Conservation (phyloP, 495 filamentous ascomycete genomes). For the Aspergillus sclerotioniger region DNA sequence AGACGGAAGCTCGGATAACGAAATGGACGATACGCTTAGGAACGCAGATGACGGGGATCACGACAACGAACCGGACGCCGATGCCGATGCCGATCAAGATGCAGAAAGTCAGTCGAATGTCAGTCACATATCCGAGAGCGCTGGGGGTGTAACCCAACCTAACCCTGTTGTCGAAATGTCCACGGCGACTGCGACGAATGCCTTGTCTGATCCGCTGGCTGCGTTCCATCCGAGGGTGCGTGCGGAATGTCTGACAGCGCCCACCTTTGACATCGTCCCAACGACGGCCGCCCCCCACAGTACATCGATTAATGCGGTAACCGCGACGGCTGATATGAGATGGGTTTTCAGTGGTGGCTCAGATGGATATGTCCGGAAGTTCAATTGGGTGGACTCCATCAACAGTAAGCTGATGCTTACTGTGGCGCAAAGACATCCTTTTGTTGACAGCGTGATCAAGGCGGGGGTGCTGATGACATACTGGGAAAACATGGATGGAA, state of each 20-base stretch:
- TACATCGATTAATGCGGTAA: conserved; percentile 91
- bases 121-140: conserved; percentile 46
- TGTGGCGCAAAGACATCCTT: conserved; percentile 93
- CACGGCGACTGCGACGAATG: conserved; percentile 33
- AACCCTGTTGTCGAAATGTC: conserved; percentile 40
- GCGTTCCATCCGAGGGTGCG: conserved; percentile 64
- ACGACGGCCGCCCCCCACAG: conserved; percentile 95
- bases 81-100: conserved; percentile 62
- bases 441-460: conserved; percentile 95
- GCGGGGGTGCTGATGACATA: conserved; percentile 90
- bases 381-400: conserved; percentile 90
- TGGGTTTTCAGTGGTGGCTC: conserved; percentile 93
- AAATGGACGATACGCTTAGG: conserved; percentile 66
- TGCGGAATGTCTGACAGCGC: conserved; percentile 77
- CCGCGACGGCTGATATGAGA: conserved; percentile 89
- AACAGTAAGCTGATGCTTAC: conserved; percentile 94
- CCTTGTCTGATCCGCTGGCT: conserved; percentile 32
- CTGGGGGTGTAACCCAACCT: conserved; percentile 37
- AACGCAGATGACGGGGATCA: conserved; percentile 59
- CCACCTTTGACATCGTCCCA: conserved; percentile 90
- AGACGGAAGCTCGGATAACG: conserved; percentile 68
- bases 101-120: conserved; percentile 50
- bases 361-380: conserved; percentile 93
- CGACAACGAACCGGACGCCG: conserved; percentile 65
- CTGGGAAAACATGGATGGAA: conserved; percentile 82